Percentiles rank a stretch among this genome's conserved stretches.
Conservation (phyloP, 2,329 filamentous ascomycete species). For the Emericellopsis atlantica region DNA sequence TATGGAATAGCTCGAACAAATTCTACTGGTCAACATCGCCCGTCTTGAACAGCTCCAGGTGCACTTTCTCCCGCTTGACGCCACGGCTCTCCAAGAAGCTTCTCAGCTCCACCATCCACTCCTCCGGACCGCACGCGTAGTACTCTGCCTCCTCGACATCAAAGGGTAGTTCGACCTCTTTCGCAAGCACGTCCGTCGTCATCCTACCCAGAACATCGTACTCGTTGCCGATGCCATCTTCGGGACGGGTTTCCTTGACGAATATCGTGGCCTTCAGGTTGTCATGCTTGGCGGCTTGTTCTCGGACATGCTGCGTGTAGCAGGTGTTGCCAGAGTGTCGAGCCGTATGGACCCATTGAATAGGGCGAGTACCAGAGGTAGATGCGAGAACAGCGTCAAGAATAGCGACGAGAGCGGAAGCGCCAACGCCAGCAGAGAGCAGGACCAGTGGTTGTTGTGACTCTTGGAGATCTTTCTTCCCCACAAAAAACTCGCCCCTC, state of each 20-base stretch:
- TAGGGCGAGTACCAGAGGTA: constrained; percentile 21
- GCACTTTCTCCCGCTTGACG: constrained; percentile 44
- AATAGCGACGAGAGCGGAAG: constrained; percentile 55
- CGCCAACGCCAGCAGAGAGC: constrained; percentile 55
- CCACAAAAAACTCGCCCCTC: constrained; percentile 49
- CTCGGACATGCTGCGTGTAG: constrained; percentile 37
- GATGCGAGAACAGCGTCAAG: constrained; percentile 37
- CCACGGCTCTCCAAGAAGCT: constrained; percentile 38
- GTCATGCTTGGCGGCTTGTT: constrained; percentile 20
- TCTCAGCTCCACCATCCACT: constrained; percentile 54
- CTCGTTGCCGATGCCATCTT: constrained; percentile 34
- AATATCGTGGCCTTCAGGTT: constrained; percentile 37
- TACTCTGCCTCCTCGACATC: constrained; percentile 45
- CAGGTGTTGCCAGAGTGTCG: constrained; percentile 36
- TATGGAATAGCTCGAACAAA: too few relatives aligned
- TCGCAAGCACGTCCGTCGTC: constrained; percentile 41
- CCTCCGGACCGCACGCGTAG: constrained; percentile 57
- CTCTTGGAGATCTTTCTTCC: constrained; percentile 24
- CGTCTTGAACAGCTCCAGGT: constrained; percentile 57
- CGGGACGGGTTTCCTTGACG: constrained; percentile 32
- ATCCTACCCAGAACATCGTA: constrained; percentile 48
- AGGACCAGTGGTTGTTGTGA: constrained; percentile 45
- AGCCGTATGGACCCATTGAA: constrained; percentile 53
- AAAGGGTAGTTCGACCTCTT: constrained; percentile 39
- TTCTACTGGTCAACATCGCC: constrained; percentile 15